Evolutionary conservation across 1,284 basidiomycete genomes (phyloP).

Genomic region (Abortiporus biennis): DNA sequence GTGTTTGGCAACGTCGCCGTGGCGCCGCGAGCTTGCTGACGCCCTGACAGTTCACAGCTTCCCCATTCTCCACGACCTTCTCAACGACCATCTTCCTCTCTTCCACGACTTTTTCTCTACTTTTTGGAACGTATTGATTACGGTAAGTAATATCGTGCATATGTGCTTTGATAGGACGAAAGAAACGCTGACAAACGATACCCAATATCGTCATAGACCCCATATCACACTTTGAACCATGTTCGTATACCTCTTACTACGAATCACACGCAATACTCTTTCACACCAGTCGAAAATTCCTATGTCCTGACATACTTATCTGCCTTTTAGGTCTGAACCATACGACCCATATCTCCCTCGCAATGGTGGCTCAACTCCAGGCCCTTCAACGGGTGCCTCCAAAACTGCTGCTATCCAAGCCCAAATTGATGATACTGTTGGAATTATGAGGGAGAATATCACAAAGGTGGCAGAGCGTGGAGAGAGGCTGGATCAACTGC

Average conservation of each 20-base stretch:
- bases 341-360: conserved; percentile 95
- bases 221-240: conserved; percentile 2
- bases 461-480: conserved; percentile 94
- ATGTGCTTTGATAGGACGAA: neutral
- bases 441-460: conserved; percentile 98
- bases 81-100: neutral
- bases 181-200: neutral
- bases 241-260: conserved; percentile 5
- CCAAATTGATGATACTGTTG: conserved; percentile 93
- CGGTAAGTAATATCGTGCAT: no score
- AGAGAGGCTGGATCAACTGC: conserved; percentile 88
- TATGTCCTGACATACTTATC: no score
- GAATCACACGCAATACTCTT: no score
- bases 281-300: no score
- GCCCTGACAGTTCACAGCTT: neutral
- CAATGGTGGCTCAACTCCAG: conserved; percentile 57
- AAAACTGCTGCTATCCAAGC: conserved; percentile 92
- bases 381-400: conserved; percentile 49
- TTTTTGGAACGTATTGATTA: neutral
- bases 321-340: conserved; percentile 70
- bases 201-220: neutral
- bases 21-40: no score
- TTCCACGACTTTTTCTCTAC: neutral
- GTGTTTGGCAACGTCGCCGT: no score
- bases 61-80: neutral